These are phyloP conservation scores for Bertia moriformis DNA, from an alignment of 2,329 filamentous ascomycete genomes.

Conservation along the genomic window DNA sequence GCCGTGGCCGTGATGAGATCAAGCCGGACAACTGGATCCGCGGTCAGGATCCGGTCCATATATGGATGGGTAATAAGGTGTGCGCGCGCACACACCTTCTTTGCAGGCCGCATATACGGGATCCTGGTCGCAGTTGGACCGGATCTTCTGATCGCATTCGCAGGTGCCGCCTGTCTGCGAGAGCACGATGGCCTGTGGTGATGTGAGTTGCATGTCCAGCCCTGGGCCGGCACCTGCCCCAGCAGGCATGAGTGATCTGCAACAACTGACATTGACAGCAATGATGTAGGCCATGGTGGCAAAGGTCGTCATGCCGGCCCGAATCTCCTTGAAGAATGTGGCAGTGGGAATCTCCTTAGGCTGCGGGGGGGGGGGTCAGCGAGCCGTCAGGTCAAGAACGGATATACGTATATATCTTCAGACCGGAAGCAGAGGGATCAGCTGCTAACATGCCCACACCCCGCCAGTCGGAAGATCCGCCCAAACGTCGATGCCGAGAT, in stretches of 20 bases:
- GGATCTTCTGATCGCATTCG: conserved; percentile 35
- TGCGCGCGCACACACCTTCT: conserved; percentile 19
- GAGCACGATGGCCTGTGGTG: conserved; percentile 54
- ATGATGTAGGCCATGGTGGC: conserved; percentile 79
- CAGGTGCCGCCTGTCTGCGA: conserved; percentile 67
- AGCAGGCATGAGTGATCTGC: not conserved
- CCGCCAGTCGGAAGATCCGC: conserved; percentile 49
- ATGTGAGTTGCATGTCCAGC: conserved; percentile 4
- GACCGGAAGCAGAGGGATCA: not conserved
- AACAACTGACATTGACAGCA: conserved; percentile 47
- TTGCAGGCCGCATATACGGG: conserved; percentile 28
- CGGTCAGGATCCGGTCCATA: conserved; percentile 3
- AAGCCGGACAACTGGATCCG: conserved; percentile 40
- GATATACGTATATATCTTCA: not conserved
- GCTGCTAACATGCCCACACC: conserved; percentile 48
- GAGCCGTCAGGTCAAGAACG: not conserved
- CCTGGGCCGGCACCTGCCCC: not conserved
- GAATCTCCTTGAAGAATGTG: conserved; percentile 63
- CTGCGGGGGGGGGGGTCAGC: conserved; percentile 22
- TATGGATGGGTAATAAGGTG: conserved; percentile 2
- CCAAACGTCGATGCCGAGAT: conserved; percentile 32
- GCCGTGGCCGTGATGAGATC: conserved; percentile 74
- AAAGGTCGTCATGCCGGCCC: conserved; percentile 68
- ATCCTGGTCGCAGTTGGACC: conserved; percentile 31
- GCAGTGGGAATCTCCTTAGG: conserved; percentile 52